Evolutionary conservation across 225 moss, liverwort and hornwort genomes (phyloP), one percentile per base, ranked within the genome.

Genomic region (Pseudisothecium myosuroides): DNA sequence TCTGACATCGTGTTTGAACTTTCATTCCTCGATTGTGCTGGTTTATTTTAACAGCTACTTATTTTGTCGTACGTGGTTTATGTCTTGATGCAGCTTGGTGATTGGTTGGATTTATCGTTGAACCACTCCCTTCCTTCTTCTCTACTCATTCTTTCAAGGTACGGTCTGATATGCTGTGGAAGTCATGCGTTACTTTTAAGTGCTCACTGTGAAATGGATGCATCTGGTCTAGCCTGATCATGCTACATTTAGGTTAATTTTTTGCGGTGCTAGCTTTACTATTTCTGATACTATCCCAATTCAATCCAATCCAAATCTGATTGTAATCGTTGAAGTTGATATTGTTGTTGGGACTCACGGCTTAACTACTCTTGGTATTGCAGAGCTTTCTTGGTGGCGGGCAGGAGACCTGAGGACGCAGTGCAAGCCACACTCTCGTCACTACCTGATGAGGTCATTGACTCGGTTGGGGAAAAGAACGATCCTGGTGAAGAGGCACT

Each of bases 21-120:
- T 59, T 79, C 56, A 56, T 89, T 84, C 36, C 65, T 83, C 32
- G 31, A 24, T 77, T 88, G 52, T 76, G 76, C 67, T 87, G 49
- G 49, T 63, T 76, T 60, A 56, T 50, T 73, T 80, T 34, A 77
- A 61, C 41, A 67, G 58, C 36, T 68, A 50, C 68, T 88, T 86
- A 75, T 90, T 41, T 84, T 91, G 60, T 67, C 75, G 23, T 85
- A 65, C 86, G 63, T 65, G 87, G 63, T 77, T 78, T 74, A 39
- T 91, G 65, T 73, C 71, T 83, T 90, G 86, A 76, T 96, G 90
- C 97, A 99, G 99, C 92, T 99, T 62, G 87, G 91, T 56, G 97
- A 99, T 92, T 99, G 99, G 99, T 95, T 99, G 94, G 99, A 99
- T 92, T 93, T 99, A 73, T 99, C 99, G n/a, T 89, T 99, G 83